A percentile compares a stretch with the other conserved stretches of the same genome.
Conservation (phyloP, 371 early-diverging fungal species). For the Coemansia sp. region DNA sequence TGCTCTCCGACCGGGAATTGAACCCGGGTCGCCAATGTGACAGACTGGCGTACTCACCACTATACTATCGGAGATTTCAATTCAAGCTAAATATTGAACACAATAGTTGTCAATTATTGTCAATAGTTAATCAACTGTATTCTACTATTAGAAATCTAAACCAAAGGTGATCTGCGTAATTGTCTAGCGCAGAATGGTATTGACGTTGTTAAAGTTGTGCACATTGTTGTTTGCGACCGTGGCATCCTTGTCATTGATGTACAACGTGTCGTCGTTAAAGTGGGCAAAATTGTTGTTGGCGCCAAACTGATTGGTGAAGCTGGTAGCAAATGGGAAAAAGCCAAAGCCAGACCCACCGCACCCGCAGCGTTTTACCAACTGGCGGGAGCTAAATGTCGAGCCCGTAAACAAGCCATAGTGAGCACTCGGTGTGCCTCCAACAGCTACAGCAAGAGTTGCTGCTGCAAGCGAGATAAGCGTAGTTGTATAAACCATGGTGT, state of each 20-base stretch:
- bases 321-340: neutral
- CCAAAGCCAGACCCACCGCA: neutral
- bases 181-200: too few species aligned
- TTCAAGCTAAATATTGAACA: neutral
- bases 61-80: slow-evolving; percentile 29
- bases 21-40: slow-evolving; percentile 44
- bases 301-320: slow-evolving; percentile 13
- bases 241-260: slow-evolving; percentile 14
- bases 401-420: too few species aligned
- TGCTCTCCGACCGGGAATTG: slow-evolving; percentile 38
- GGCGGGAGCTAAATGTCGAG: neutral
- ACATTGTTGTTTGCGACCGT: slow-evolving; percentile 2
- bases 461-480: too few species aligned
- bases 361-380: neutral
- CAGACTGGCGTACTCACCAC: slow-evolving; percentile 39
- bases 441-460: too few species aligned
- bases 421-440: too few species aligned
- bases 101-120: neutral
- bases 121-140: neutral
- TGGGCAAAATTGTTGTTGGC: slow-evolving; percentile 3
- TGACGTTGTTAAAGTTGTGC: neutral
- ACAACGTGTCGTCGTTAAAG: slow-evolving; percentile 23
- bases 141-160: too few species aligned
- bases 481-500: too few species aligned
- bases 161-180: too few species aligned